Evolutionary conservation across 2,329 filamentous ascomycete genomes (phyloP), one percentile per base, ranked within the genome.

Genomic region (Colletotrichum euphorbiae): DNA sequence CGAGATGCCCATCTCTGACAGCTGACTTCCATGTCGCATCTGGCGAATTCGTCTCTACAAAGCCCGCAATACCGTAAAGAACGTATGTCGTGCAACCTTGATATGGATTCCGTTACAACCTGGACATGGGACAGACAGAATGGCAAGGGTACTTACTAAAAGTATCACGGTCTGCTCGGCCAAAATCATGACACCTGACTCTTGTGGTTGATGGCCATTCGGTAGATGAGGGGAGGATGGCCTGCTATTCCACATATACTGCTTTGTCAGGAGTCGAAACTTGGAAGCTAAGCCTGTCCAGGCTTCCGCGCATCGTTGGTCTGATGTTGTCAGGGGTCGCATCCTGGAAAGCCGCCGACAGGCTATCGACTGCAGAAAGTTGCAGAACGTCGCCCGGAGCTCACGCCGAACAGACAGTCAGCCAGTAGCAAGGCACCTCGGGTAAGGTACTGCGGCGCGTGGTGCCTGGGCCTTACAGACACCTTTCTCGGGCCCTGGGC

Each of bases 101-200:
- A 9, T 28, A 51, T 55, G 28, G n/a, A 19, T 31, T 65, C 15
- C 28, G 11, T 42, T 38, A 54, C 55, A 54, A 55, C 19, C 48
- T 33, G 48, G 46, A 52, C 46, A 60, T 21, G 40, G 17, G 48
- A 40, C 31, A 28, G 19, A 50, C n/a, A 21, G n/a, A 13, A 68
- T 28, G 13, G 33, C 66, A 55, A 50, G 66, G 66, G 36, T 66
- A 6, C 19, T 12, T 66, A 6, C 19, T 12, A 12, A 64, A 62
- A 69, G 31, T 60, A 66, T 56, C 54, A 55, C 54, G 40, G 54
- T 15, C 48, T 43, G 19, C 36, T 66, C 62, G 66, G 66, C 36
- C 42, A 8, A 46, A 43, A 43, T 66, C 33, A 40, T 21, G 54
- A 31, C 54, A 50, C 33, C 46, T 65, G 65, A 68, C 61, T 65